Evolutionary conservation across 768 basidiomycete genomes (phyloP).

Genomic region (Lentinula detonsa): DNA sequence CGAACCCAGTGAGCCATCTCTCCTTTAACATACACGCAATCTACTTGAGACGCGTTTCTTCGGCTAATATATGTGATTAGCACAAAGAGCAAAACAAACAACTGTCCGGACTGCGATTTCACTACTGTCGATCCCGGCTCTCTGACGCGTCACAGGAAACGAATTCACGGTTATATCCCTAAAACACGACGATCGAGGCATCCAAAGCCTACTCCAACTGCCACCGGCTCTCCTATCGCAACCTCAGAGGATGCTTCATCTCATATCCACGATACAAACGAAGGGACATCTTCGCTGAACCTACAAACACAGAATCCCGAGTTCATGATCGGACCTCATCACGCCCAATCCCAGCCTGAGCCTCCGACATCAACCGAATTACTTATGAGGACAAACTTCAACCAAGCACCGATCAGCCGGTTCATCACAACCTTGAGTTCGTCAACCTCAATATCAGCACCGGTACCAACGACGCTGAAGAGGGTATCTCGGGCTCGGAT

Average conservation of each 20-base stretch:
- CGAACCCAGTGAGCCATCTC: slow-evolving; percentile 18
- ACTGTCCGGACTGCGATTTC: slow-evolving; percentile 14
- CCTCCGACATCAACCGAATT: neutral
- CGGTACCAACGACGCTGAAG: neutral
- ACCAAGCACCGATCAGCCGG: neutral
- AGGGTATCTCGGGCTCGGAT: neutral
- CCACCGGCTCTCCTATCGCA: too few relatives aligned
- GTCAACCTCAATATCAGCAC: neutral
- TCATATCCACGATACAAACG: neutral
- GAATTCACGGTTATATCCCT: slow-evolving; percentile 13
- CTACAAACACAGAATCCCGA: neutral
- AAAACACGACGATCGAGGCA: slow-evolving; percentile 8
- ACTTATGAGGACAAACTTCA: neutral
- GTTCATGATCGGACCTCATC: too few relatives aligned
- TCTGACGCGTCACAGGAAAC: slow-evolving; percentile 16
- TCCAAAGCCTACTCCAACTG: neutral
- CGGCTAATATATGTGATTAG: slow-evolving; percentile 4
- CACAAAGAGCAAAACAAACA: slow-evolving; percentile 5
- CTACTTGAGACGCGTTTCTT: too few relatives aligned
- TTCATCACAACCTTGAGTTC: neutral
- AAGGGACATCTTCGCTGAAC: neutral
- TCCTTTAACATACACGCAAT: too few relatives aligned
- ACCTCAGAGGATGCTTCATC: neutral
- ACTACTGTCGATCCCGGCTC: slow-evolving; percentile 15
- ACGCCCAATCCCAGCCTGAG: neutral